Evolutionary conservation across 1,139 yeast genomes (phyloP).

Genomic region (Hanseniaspora sp.): DNA sequence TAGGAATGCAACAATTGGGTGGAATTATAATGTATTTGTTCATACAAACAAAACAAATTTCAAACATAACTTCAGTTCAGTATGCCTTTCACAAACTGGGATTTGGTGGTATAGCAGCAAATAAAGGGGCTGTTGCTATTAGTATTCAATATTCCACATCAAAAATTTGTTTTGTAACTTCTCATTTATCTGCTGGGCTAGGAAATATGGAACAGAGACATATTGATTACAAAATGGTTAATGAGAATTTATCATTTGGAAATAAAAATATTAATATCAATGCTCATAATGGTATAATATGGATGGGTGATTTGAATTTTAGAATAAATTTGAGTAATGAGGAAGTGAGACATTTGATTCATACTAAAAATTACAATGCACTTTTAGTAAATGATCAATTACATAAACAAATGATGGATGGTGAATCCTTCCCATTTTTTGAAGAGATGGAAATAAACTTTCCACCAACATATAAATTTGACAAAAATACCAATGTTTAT

Average conservation of each 20-base stretch:
- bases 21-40: constrained; percentile 76
- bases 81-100: constrained; percentile 82
- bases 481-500: constrained; percentile 70
- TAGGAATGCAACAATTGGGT: constrained; percentile 85
- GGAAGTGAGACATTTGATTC: constrained; percentile 51
- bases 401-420: constrained; percentile 68
- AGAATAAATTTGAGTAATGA: constrained; percentile 69
- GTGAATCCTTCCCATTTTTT: constrained; percentile 75
- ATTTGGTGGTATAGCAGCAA: constrained; percentile 82
- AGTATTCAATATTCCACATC: constrained; percentile 70
- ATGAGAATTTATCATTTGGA: constrained; percentile 66
- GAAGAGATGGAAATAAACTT: constrained; percentile 70
- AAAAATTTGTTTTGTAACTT: constrained; percentile 69
- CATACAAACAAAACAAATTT: constrained; percentile 51
- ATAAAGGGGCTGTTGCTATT: constrained; percentile 84
- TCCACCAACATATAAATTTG: constrained; percentile 87
- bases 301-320: constrained; percentile 96
- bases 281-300: constrained; percentile 76
- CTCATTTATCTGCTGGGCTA: constrained; percentile 91
- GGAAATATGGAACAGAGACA: constrained; percentile 77
- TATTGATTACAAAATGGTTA: constrained; percentile 73
- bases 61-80: constrained; percentile 58
- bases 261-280: constrained; percentile 49
- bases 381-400: constrained; percentile 72
- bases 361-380: constrained; percentile 35